Base-by-base conservation (phyloP, 805 yeast species). In the Pichia phayaonensis region DNA sequence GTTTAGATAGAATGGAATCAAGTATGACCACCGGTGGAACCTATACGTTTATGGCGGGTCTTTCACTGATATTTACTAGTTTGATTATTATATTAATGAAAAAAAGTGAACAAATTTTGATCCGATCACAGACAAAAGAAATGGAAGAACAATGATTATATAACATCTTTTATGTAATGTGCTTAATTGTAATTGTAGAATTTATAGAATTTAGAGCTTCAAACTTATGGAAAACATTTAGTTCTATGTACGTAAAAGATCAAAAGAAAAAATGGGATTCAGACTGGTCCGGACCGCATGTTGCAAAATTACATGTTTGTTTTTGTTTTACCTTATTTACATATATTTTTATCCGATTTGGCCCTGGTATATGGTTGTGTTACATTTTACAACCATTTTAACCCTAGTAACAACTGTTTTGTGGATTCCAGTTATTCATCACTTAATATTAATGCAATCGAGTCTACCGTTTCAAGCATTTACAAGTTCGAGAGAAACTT, bases 11-110 rank as follows among this genome's bases (percentile, higher is more conserved):
- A 45, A 85, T 90, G 92, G 70, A 73, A 15, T 49, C 50, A 0
- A 53, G 68, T 0, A 71, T 90, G 78, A 79, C 79, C 0, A 65
- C 77, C 13, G 96, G 96, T 1, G 94, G 96, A 18, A 77, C 86
- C 1, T 87, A 81, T 59, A 82, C 95, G 0, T 71, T 89, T n/a
- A 65, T 86, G 73, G 81, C 83, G 2, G 82, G 73, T 0, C 47
- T 83, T n/a, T 47, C 55, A 7, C n/a, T 56, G 0, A 13, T 58
- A 1, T 56, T 57, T 11, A 50, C 46, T 11, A 24, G 42, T 0
- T 21, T 59, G 43, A 49, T 60, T 13, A 46, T 55, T 20, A 42
- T 52, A 22, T 42, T 63, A 38, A 46, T 61, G 34, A 40, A 41
- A 8, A 52, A 45, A 2, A 62, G 67, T 51, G 57, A 56, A n/a